Conservation (phyloP, 2,329 filamentous ascomycete species). For the Diaporthe amygdali region DNA sequence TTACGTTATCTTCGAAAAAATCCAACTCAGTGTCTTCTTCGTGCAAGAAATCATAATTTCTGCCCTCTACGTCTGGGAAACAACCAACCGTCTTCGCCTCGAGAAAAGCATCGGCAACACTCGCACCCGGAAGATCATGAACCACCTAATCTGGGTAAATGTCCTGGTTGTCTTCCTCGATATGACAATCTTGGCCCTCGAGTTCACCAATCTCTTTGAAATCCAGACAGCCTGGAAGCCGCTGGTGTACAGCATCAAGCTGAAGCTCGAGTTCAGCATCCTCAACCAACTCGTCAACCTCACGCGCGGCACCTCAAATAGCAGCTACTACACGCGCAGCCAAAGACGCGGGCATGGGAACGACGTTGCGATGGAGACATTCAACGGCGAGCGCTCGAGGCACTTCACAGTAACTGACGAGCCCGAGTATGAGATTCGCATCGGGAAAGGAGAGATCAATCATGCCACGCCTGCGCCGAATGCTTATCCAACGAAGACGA, state of each 20-base stretch:
- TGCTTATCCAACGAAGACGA: not conserved
- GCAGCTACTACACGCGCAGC: not conserved
- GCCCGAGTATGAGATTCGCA: slow-evolving; percentile 6
- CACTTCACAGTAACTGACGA: not conserved
- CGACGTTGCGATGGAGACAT: not conserved
- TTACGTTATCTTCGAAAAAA: slow-evolving; percentile 45
- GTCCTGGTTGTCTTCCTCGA: slow-evolving; percentile 51
- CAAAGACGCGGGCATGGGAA: not conserved
- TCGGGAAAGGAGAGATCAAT: not conserved
- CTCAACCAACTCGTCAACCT: slow-evolving; percentile 26
- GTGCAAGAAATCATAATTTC: slow-evolving; percentile 21
- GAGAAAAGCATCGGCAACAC: slow-evolving; percentile 32
- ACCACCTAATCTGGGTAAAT: slow-evolving; percentile 52
- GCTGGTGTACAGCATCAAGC: slow-evolving; percentile 29
- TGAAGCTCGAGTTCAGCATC: slow-evolving; percentile 31
- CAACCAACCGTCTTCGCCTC: not conserved
- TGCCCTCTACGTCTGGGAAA: slow-evolving; percentile 13
- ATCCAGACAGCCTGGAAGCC: slow-evolving; percentile 23
- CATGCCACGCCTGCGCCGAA: not conserved
- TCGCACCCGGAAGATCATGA: not conserved
- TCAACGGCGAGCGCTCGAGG: not conserved
- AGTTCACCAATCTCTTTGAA: slow-evolving; percentile 11
- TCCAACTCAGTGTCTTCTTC: slow-evolving; percentile 18
- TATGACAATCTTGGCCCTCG: slow-evolving; percentile 30
- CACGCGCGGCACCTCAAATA: not conserved